These are phyloP conservation scores for Adansonia rubrostipa DNA, from an alignment of 441 rosid species.

Conservation along the genomic window DNA sequence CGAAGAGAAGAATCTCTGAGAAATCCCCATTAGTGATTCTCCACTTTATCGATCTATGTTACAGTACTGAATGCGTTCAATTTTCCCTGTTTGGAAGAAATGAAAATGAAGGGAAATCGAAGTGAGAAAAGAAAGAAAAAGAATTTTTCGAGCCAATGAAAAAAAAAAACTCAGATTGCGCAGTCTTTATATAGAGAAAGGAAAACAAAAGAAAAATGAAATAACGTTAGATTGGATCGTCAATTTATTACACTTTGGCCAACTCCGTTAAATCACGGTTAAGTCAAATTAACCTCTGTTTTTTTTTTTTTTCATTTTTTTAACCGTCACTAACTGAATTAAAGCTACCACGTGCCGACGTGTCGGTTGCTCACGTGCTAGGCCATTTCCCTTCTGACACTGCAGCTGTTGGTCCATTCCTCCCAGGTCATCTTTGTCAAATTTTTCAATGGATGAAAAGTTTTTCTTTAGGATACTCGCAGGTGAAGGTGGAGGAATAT, in stretches of 20 bases:
- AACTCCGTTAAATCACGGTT: slow-evolving; percentile 23
- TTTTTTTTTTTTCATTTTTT: neutral
- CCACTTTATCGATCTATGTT: neutral
- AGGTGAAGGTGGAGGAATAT: slow-evolving; percentile 3
- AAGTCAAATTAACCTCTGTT: neutral
- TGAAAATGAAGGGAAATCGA: neutral
- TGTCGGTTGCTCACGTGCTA: slow-evolving; percentile 46
- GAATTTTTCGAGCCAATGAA: neutral
- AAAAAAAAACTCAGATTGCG: neutral
- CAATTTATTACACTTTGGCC: slow-evolving; percentile 18
- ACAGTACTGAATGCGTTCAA: neutral
- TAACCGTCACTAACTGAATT: slow-evolving; percentile 42
- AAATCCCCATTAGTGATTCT: slow-evolving; percentile 37
- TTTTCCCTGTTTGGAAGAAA: neutral
- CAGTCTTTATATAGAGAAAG: slow-evolving; percentile 34
- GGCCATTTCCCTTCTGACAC: slow-evolving; percentile 20
- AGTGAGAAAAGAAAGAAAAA: slow-evolving; percentile 1
- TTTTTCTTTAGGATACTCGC: neutral
- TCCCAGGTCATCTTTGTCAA: slow-evolving; percentile 18
- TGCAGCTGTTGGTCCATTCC: neutral
- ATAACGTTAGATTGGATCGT: neutral
- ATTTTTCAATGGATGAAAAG: neutral
- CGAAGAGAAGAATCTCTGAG: slow-evolving; percentile 26
- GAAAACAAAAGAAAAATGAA: neutral
- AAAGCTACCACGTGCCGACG: slow-evolving; percentile 23